Base-by-base conservation (phyloP, 345 rosid species). In the Populus tremula region DNA sequence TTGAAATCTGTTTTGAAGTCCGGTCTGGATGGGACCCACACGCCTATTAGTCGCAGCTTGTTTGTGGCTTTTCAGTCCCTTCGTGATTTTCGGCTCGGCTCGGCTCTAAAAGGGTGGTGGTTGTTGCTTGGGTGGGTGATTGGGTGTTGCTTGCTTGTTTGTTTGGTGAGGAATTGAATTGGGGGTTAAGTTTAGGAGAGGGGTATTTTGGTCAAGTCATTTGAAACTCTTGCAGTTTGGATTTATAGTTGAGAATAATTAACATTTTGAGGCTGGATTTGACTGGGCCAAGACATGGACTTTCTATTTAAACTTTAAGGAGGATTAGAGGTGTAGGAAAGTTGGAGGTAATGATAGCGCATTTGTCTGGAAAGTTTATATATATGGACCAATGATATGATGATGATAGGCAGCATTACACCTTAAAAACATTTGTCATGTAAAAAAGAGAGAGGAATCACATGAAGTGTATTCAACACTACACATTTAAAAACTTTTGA, bases 41-140 rank as follows among this genome's bases (percentile, higher is more conserved):
- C 2, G 41, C 80, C 56, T 75, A 75, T 87, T 79, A 85, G 79
- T 87, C 85, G 50, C 86, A 83, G 86, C 82, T 71, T 21, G 3
- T 10, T 56, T 27, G 43, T 62, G 45, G 8, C 50, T 66, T 71
- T 23, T 41, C 13, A 27, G 50, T 47, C 61, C 20, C 35, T 23
- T 53, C 11, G 35, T 16, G 9, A 8, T 38, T 8, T 5, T 43
- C 54, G 77, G 85, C 84, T 77, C 50, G 85, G 78, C 85, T 84
- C 45, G 36, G 77, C 38, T 29, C 25, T 6, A 12, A 21, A 43
- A 2, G 33, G 36, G 23, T 14, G 45, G 59, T 27, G 6, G 41
- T 4, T 53, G 62, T 7, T 61, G 21, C 33, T 6, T 35, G 27
- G 27, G 66, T 56, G 43, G 68, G 23, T 67, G 54, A 20, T 61